Percentiles rank a stretch among this genome's conserved stretches.
These are phyloP conservation scores for Plantago major DNA, from an alignment of 257 asterid genomes.

Conservation along the genomic window DNA sequence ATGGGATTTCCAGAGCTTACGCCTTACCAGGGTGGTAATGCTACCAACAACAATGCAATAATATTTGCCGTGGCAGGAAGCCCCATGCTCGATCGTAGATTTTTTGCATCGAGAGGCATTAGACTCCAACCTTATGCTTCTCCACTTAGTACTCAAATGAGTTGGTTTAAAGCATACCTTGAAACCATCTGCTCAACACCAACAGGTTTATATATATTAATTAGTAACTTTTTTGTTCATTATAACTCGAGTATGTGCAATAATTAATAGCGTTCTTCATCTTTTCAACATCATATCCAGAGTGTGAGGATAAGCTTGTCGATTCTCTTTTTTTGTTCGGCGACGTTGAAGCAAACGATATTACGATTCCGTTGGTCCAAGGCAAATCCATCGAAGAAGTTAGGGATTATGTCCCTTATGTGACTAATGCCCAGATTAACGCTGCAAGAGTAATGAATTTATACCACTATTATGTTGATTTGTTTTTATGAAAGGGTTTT, in stretches of 20 bases:
- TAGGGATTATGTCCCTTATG: constrained; percentile 5
- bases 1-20: constrained; percentile 16
- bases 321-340: constrained; percentile 24
- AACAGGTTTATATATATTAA: not conserved
- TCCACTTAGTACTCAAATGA: constrained; percentile 20
- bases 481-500: too few relatives aligned
- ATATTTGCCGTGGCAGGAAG: constrained; percentile 27
- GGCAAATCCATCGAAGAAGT: constrained; percentile 22
- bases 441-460: constrained; percentile 2
- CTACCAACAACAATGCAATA: constrained; percentile 15
- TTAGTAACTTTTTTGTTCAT: not conserved
- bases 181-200: constrained; percentile 12
- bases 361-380: not conserved
- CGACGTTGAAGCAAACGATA: constrained; percentile 29
- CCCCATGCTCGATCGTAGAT: constrained; percentile 18
- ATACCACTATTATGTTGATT: too few relatives aligned
- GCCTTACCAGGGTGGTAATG: constrained; percentile 19
- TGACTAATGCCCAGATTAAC: constrained; percentile 7
- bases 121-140: constrained; percentile 13
- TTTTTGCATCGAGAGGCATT: constrained; percentile 16
- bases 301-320: not conserved
- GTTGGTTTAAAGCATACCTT: constrained; percentile 27
- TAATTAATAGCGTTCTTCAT: too few relatives aligned
- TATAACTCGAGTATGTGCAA: not conserved
- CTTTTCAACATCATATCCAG: not conserved